phyloP scores from a whole-genome alignment of 139 green algal species.

The Chlorella vulgaris region DNA sequence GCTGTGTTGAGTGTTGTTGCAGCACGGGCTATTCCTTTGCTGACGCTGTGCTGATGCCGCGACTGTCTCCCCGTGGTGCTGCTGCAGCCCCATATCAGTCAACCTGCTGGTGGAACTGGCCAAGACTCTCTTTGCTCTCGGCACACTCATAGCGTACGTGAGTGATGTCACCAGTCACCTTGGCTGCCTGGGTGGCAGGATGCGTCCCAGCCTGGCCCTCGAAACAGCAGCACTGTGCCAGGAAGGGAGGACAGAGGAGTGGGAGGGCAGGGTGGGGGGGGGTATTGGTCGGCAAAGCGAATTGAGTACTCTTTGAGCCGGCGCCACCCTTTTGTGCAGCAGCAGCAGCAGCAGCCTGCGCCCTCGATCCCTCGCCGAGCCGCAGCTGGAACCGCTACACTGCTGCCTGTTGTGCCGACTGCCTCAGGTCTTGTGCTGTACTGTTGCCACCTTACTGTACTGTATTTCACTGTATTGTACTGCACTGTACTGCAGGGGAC shows the following conservation, averaged over 20 bases:
- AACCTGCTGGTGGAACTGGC: constrained; percentile 92
- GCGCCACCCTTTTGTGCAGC: no score
- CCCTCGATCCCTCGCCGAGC: no score
- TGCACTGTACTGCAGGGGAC: constrained; percentile 63
- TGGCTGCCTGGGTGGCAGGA: background rate
- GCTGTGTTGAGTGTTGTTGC: background rate
- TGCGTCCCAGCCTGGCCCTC: background rate
- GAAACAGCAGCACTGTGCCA: background rate
- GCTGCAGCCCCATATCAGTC: constrained; percentile 76
- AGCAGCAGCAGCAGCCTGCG: no score
- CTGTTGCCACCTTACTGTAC: no score
- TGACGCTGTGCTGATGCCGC: no score
- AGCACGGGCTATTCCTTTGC: background rate
- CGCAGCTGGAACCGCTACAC: no score
- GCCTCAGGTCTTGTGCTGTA: background rate
- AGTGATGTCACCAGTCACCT: constrained; percentile 12
- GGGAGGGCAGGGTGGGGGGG: no score
- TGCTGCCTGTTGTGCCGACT: background rate
- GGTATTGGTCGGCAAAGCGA: no score
- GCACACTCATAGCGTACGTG: constrained; percentile 79
- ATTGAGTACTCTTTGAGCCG: no score
- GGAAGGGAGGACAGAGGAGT: background rate
- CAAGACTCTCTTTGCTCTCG: constrained; percentile 89
- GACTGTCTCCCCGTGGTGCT: background rate
- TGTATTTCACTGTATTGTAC: background rate